These are phyloP conservation scores for Pilatotrama ljubarskyi DNA, from an alignment of 768 basidiomycete genomes.

Conservation along the genomic window DNA sequence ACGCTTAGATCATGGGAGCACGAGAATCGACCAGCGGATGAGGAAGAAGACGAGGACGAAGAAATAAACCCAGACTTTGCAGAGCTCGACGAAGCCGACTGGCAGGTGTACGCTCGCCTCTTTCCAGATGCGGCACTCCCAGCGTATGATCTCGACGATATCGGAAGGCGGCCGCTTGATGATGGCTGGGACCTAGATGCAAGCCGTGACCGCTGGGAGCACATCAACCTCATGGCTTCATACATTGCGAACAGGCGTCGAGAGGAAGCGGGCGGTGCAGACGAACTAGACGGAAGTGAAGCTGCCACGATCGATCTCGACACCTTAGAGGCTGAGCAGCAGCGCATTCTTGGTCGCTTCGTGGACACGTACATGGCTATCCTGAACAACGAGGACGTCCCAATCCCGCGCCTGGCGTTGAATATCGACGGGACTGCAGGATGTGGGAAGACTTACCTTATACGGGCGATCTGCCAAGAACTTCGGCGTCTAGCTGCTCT, in stretches of 20 bases:
- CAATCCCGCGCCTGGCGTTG: not conserved
- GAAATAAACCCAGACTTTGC: slow-evolving; percentile 1
- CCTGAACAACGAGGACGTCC: not conserved
- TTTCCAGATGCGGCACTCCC: slow-evolving; percentile 13
- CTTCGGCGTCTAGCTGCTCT: not conserved
- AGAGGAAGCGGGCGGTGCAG: not conserved
- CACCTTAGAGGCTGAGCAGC: not conserved
- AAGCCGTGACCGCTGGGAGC: not conserved
- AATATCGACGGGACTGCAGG: slow-evolving; percentile 1
- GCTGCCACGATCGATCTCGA: not conserved
- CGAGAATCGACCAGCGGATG: not conserved
- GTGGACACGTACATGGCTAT: not conserved
- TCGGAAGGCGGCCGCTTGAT: slow-evolving; percentile 17
- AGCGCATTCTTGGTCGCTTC: not conserved
- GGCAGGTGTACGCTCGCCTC: slow-evolving; percentile 16
- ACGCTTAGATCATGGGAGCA: not conserved
- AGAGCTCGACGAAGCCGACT: slow-evolving; percentile 20
- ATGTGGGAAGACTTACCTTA: not conserved
- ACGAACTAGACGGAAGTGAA: not conserved
- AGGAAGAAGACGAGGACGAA: slow-evolving; percentile 14
- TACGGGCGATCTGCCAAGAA: not conserved
- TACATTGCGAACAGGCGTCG: not conserved
- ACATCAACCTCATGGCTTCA: not conserved
- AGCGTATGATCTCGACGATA: not conserved
- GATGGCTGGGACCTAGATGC: slow-evolving; percentile 14